These are phyloP conservation scores for Wallacemonas rigidus DNA, from an alignment of 208 protist genomes.

Conservation along the genomic window DNA sequence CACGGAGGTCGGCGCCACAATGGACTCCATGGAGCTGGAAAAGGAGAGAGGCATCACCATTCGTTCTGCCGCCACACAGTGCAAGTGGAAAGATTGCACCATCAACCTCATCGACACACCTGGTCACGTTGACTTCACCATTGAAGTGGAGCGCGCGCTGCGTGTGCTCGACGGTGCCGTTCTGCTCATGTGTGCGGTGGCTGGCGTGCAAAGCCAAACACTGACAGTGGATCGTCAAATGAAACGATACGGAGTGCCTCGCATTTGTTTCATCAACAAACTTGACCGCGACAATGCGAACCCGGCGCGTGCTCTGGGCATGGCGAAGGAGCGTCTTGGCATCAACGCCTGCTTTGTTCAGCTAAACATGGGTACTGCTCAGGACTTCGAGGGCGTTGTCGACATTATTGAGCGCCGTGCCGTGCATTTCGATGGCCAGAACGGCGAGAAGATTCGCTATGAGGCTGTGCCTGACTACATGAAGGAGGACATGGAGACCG, in stretches of 20 bases:
- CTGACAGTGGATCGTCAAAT: constrained; percentile 99
- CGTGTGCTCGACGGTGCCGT: constrained; percentile 99
- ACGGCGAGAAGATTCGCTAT: constrained; percentile 88
- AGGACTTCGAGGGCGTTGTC: constrained; percentile 96
- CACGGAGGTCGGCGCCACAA: constrained; percentile 98
- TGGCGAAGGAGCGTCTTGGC: constrained; percentile 92
- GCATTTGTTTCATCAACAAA: constrained; percentile 99
- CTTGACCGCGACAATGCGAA: constrained; percentile 96
- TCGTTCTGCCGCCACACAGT: constrained; percentile 98
- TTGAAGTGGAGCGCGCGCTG: constrained; percentile 98
- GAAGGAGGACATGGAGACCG: constrained; percentile 65
- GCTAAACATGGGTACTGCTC: constrained; percentile 96
- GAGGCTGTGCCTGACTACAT: constrained; percentile 85
- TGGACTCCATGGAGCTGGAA: constrained; percentile 99
- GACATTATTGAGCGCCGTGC: constrained; percentile 94
- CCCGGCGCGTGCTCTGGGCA: constrained; percentile 75
- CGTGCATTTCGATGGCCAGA: constrained; percentile 93
- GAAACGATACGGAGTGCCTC: constrained; percentile 97
- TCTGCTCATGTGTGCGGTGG: constrained; percentile 95
- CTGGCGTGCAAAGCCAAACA: constrained; percentile 98
- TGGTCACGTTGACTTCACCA: constrained; percentile 99
- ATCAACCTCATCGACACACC: constrained; percentile 99
- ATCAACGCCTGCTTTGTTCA: constrained; percentile 96
- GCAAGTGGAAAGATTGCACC: constrained; percentile 93
- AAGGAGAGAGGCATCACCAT: constrained; percentile 99